These are phyloP conservation scores for Chalciporus chontae DNA, from an alignment of 768 basidiomycete genomes.

Conservation along the genomic window DNA sequence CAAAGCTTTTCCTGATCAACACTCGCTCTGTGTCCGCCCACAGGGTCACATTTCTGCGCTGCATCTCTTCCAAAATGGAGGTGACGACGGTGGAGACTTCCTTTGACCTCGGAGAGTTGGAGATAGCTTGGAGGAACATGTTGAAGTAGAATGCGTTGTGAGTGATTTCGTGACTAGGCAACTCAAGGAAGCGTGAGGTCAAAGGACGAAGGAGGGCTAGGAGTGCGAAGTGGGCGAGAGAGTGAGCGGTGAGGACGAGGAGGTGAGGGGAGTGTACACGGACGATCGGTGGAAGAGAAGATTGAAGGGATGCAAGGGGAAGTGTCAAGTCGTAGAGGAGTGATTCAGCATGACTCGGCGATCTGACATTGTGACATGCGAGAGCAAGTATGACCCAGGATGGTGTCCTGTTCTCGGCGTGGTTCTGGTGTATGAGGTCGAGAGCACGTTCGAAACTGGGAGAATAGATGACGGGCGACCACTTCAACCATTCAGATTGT, in stretches of 20 bases:
- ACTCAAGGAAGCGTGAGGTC: constrained; percentile 39
- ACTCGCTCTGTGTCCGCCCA: constrained; percentile 39
- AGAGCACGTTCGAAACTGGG: constrained; percentile 34
- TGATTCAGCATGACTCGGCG: constrained; percentile 41
- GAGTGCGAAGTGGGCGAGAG: constrained; percentile 50
- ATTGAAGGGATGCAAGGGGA: constrained; percentile 33
- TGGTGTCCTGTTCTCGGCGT: constrained; percentile 31
- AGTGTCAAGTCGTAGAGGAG: constrained; percentile 43
- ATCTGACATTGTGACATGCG: constrained; percentile 43
- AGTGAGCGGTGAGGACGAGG: constrained; percentile 32
- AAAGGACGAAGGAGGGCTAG: constrained; percentile 44
- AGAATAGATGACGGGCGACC: constrained; percentile 36
- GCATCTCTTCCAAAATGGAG: constrained; percentile 45
- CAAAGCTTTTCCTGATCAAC: constrained; percentile 48
- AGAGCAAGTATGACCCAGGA: constrained; percentile 56
- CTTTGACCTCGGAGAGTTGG: constrained; percentile 39
- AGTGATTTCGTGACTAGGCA: constrained; percentile 16
- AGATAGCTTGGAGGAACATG: constrained; percentile 49
- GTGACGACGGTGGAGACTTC: constrained; percentile 40
- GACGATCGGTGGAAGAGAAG: constrained; percentile 19
- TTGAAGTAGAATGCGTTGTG: constrained; percentile 41
- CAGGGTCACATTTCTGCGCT: constrained; percentile 40
- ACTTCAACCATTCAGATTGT: constrained; percentile 36
- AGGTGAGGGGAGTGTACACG: constrained; percentile 8
- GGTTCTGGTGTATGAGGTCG: constrained; percentile 12